A percentile compares a stretch with the other conserved stretches of the same genome.
These are phyloP conservation scores for Pseudomicrostroma phylloplanum DNA, from an alignment of 1,284 basidiomycete species.

Conservation along the genomic window DNA sequence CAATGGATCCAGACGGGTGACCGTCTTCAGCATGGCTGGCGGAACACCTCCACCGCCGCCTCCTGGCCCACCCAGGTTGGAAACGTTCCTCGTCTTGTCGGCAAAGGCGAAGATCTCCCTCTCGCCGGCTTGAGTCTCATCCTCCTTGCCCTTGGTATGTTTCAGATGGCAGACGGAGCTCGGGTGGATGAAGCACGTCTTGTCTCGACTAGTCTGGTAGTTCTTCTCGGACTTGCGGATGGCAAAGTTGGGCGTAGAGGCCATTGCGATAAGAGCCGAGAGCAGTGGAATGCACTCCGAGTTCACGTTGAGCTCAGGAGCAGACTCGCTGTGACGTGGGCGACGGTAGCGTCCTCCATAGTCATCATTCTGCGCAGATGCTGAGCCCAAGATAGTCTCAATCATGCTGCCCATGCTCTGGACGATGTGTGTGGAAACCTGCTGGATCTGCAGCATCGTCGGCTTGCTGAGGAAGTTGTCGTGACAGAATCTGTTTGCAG, in stretches of 20 bases:
- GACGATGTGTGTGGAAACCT: conserved; percentile 74
- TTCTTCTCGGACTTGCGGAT: conserved; percentile 68
- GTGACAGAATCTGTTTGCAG: conserved; percentile 70
- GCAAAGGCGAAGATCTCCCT: conserved; percentile 77
- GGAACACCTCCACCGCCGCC: conserved; percentile 50
- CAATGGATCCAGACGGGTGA: conserved; percentile 70
- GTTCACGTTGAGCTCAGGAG: conserved; percentile 60
- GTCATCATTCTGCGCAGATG: conserved; percentile 16
- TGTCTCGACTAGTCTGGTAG: conserved; percentile 76
- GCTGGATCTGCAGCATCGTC: conserved; percentile 73
- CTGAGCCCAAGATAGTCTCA: conserved; percentile 25
- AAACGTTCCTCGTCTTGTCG: conserved; percentile 76
- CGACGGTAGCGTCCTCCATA: conserved; percentile 14
- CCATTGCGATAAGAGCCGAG: conserved; percentile 76
- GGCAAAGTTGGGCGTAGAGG: conserved; percentile 88
- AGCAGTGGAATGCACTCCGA: conserved; percentile 71
- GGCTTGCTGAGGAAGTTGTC: conserved; percentile 86
- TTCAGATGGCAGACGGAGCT: conserved; percentile 79
- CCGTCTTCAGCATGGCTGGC: conserved; percentile 65
- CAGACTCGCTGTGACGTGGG: conserved; percentile 25
- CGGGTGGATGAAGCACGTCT: conserved; percentile 76
- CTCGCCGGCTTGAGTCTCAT: conserved; percentile 53
- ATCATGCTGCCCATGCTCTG: conserved; percentile 61
- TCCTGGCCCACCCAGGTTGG: conserved; percentile 52
- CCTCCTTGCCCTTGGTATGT: conserved; percentile 55